phyloP scores from a whole-genome alignment of 2,329 filamentous ascomycete genomes.

The Penicillium glabrum region DNA sequence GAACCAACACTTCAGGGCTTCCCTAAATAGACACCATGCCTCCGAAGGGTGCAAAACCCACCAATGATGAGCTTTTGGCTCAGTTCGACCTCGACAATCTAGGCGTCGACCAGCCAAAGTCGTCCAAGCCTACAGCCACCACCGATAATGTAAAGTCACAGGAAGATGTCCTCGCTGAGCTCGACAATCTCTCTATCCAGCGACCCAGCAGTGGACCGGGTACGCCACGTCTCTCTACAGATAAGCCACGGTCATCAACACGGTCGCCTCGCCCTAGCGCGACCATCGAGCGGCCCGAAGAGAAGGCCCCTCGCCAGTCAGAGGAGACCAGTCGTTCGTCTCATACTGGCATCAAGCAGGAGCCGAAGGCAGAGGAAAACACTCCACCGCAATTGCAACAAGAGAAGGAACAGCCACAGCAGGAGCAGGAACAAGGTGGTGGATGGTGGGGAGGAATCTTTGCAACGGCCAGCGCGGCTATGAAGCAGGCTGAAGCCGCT shows the following conservation, averaged over 20 bases:
- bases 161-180: conserved; percentile 77
- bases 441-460: conserved; percentile 89
- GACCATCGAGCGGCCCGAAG: conserved; percentile 60
- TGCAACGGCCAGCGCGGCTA: conserved; percentile 69
- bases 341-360: conserved; percentile 68
- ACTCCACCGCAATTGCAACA: conserved; percentile 39
- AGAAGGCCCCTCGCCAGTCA: conserved; percentile 67
- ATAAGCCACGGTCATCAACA: conserved; percentile 51
- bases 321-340: conserved; percentile 72
- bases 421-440: conserved; percentile 53
- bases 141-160: conserved; percentile 50
- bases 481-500: conserved; percentile 89
- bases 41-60: conserved; percentile 41
- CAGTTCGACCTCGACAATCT: conserved; percentile 52
- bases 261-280: conserved; percentile 55
- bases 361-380: conserved; percentile 34
- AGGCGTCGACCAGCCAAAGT: conserved; percentile 37
- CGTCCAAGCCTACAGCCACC: conserved; percentile 27
- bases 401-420: conserved; percentile 41
- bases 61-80: conserved; percentile 51
- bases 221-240: conserved; percentile 68
- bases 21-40: conserved; percentile 29
- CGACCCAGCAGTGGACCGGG: conserved; percentile 71
- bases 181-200: conserved; percentile 75
- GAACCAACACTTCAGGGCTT: conserved; percentile 6